These are phyloP conservation scores for Whalleya microplaca DNA, from an alignment of 2,329 filamentous ascomycete species.

Conservation along the genomic window DNA sequence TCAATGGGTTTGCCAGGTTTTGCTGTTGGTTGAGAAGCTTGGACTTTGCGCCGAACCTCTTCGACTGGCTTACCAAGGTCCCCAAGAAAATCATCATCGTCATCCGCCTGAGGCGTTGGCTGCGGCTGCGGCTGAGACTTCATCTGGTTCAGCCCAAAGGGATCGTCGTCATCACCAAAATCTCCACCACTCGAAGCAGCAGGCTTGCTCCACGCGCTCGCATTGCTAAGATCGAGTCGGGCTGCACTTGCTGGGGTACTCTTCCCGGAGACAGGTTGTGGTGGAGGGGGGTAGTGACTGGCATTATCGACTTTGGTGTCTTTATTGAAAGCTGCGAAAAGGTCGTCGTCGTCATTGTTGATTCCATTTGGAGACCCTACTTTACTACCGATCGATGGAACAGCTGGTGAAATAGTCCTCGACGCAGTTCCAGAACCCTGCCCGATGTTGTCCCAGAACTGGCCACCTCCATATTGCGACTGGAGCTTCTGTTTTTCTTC, in stretches of 20 bases:
- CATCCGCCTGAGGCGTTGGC: constrained; percentile 36
- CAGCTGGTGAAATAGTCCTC: constrained; percentile 49
- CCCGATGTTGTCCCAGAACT: constrained; percentile 77
- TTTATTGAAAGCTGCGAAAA: constrained; percentile 70
- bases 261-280: constrained; percentile 43
- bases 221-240: constrained; percentile 55
- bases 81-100: constrained; percentile 69
- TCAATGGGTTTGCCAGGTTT: constrained; percentile 62
- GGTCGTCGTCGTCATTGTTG: constrained; percentile 63
- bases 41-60: constrained; percentile 57
- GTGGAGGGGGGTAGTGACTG: constrained; percentile 65
- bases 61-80: constrained; percentile 68
- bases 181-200: constrained; percentile 36
- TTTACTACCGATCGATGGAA: constrained; percentile 36
- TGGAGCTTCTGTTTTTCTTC: constrained; percentile 74
- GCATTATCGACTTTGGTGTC: constrained; percentile 69
- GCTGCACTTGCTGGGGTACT: constrained; percentile 50
- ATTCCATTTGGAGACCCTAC: constrained; percentile 35
- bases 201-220: constrained; percentile 56
- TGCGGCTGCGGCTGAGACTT: constrained; percentile 42
- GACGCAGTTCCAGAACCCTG: constrained; percentile 51
- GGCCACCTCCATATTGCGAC: constrained; percentile 74
- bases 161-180: constrained; percentile 73
- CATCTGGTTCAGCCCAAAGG: constrained; percentile 77
- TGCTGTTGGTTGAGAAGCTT: constrained; percentile 44